Evolutionary conservation across 805 yeast species (phyloP).

Genomic region (Candida lessepsii): DNA sequence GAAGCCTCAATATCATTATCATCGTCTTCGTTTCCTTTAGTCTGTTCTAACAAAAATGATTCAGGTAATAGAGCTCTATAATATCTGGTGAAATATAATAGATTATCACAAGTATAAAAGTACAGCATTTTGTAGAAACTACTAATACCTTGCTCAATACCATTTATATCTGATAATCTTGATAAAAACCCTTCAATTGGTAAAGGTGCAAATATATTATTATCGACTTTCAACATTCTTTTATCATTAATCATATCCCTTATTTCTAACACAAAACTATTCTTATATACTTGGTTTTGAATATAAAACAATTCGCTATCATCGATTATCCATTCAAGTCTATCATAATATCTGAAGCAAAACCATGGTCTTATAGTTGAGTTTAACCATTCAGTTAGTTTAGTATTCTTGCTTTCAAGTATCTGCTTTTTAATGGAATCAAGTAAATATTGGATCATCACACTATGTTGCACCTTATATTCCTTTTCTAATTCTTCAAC

Average conservation of each 20-base stretch:
- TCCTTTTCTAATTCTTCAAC: constrained; percentile 18
- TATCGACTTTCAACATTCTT: constrained; percentile 17
- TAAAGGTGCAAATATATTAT: constrained; percentile 39
- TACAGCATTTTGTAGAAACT: constrained; percentile 57
- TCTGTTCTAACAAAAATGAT: constrained; percentile 56
- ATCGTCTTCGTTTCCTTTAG: constrained; percentile 9
- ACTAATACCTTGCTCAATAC: constrained; percentile 33
- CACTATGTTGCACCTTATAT: constrained; percentile 23
- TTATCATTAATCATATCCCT: constrained; percentile 47
- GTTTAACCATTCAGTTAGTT: constrained; percentile 17
- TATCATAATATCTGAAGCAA: constrained; percentile 66
- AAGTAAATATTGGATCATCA: constrained; percentile 38
- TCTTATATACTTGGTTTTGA: constrained; percentile 31
- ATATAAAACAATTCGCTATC: constrained; percentile 28
- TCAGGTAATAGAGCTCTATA: constrained; percentile 62
- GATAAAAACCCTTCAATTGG: constrained; percentile 82
- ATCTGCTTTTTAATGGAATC: constrained; percentile 36
- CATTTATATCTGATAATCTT: constrained; percentile 51
- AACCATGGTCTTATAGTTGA: constrained; percentile 41
- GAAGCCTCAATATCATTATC: constrained; percentile 21
- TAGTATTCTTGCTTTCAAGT: background rate
- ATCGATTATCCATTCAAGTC: constrained; percentile 53
- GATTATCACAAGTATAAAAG: constrained; percentile 58
- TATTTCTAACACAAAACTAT: constrained; percentile 55
- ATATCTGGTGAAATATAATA: constrained; percentile 58